Percentiles rank a stretch among this genome's conserved stretches.
These are phyloP conservation scores for Leccinum longicurvipes DNA, from an alignment of 768 basidiomycete species.

Conservation along the genomic window DNA sequence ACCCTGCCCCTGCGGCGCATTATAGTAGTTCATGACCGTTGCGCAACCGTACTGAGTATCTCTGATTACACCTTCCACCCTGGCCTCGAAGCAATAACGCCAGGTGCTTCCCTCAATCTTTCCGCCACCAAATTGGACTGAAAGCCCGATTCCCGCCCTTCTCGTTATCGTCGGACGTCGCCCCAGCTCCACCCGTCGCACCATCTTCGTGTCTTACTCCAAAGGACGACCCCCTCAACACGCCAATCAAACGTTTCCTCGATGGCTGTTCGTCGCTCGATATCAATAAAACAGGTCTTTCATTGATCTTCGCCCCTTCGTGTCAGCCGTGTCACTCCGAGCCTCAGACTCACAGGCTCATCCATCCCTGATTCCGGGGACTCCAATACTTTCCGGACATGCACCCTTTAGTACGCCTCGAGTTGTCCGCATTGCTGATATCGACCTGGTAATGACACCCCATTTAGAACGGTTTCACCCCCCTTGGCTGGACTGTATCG, in stretches of 20 bases:
- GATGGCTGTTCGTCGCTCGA: conserved; percentile 17
- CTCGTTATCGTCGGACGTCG: not conserved
- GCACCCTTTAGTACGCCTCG: conserved; percentile 11
- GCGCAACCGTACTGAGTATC: not conserved
- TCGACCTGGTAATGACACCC: not conserved
- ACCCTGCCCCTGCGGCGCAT: conserved; percentile 3
- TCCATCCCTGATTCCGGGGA: conserved; percentile 5
- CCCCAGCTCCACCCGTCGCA: not conserved
- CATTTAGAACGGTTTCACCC: conserved; percentile 9
- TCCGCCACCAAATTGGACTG: not conserved
- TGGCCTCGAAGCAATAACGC: not conserved
- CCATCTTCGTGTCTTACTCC: not conserved
- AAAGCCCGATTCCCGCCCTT: not conserved
- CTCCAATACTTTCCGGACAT: not conserved
- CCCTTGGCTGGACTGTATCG: conserved; percentile 3
- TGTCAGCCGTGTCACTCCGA: conserved; percentile 2
- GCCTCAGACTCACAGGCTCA: not conserved
- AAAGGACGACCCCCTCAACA: conserved; percentile 3
- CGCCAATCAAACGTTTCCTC: conserved; percentile 24
- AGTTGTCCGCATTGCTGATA: conserved; percentile 20
- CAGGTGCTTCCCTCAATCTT: not conserved
- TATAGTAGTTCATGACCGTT: conserved; percentile 13
- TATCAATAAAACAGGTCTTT: not conserved
- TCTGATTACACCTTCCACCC: not conserved
- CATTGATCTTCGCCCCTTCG: conserved; percentile 6